A percentile compares a stretch with the other conserved stretches of the same genome.
These are phyloP conservation scores for Aspergillus pseudotamarii DNA, from an alignment of 2,329 filamentous ascomycete species.

Conservation along the genomic window DNA sequence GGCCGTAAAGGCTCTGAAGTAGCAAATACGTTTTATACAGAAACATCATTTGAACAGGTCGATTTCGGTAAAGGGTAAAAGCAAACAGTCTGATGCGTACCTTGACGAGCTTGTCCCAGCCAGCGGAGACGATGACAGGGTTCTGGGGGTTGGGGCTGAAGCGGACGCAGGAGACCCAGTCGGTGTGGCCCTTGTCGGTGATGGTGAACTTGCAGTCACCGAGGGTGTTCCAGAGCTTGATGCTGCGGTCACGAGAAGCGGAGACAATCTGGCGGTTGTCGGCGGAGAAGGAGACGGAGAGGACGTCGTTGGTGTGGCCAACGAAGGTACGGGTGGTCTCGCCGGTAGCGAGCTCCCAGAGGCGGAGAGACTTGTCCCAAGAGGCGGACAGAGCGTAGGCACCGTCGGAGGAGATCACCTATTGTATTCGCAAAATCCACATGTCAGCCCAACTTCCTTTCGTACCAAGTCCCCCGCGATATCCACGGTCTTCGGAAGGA, in stretches of 20 bases:
- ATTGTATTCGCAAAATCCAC: slow-evolving; percentile 27
- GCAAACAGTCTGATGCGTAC: slow-evolving; percentile 60
- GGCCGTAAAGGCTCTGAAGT: slow-evolving; percentile 97
- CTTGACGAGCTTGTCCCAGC: slow-evolving; percentile 99
- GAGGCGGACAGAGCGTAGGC: slow-evolving; percentile 98
- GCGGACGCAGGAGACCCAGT: slow-evolving; percentile 99
- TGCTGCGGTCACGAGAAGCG: slow-evolving; percentile 94
- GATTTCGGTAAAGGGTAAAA: slow-evolving; percentile 7
- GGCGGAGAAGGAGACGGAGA: slow-evolving; percentile 99
- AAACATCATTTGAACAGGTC: slow-evolving; percentile 77
- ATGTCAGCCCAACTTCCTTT: slow-evolving; percentile 33
- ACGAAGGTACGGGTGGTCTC: slow-evolving; percentile 97
- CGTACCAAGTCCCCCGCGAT: slow-evolving; percentile 9
- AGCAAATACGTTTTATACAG: slow-evolving; percentile 97
- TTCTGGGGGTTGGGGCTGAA: slow-evolving; percentile 99
- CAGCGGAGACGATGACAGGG: slow-evolving; percentile 97
- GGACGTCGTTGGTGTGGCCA: slow-evolving; percentile 98
- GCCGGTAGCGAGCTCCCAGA: slow-evolving; percentile 98
- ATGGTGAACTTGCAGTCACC: slow-evolving; percentile 99
- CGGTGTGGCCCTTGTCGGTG: slow-evolving; percentile 99
- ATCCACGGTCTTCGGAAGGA: slow-evolving; percentile 9
- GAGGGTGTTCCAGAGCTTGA: slow-evolving; percentile 99
- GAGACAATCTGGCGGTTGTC: slow-evolving; percentile 99
- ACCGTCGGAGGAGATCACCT: slow-evolving; percentile 99
- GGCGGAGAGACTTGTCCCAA: slow-evolving; percentile 99